These are phyloP conservation scores for Claviceps pazoutovae DNA, from an alignment of 2,329 filamentous ascomycete species.

Conservation along the genomic window DNA sequence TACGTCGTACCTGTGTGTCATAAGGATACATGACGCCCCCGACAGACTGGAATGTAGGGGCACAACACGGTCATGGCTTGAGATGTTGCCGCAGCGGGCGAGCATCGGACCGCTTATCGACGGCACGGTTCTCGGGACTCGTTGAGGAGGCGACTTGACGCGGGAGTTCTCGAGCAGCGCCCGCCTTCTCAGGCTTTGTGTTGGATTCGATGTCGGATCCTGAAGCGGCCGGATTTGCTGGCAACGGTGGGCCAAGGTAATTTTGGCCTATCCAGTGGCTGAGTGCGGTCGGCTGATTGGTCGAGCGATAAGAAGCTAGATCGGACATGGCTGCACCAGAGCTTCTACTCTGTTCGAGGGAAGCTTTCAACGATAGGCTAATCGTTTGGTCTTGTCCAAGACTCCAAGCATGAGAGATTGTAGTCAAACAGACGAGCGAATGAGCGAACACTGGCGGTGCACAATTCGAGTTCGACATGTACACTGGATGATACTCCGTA, in stretches of 20 bases:
- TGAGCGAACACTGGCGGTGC: too few species aligned
- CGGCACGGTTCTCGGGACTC: not conserved
- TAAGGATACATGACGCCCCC: slow-evolving; percentile 1
- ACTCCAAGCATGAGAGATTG: too few species aligned
- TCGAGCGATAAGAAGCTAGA: not conserved
- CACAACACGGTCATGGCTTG: not conserved
- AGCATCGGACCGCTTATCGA: not conserved
- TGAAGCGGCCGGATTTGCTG: not conserved
- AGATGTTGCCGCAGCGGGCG: not conserved
- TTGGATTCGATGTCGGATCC: not conserved
- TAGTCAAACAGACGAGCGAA: too few species aligned
- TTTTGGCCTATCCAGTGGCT: not conserved
- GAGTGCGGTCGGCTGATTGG: not conserved
- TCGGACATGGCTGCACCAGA: not conserved
- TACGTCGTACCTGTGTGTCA: not conserved
- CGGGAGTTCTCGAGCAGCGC: too few species aligned
- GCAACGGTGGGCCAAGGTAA: not conserved
- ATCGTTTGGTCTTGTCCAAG: not conserved
- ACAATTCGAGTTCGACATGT: too few species aligned
- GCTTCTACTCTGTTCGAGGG: not conserved
- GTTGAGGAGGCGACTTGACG: not conserved
- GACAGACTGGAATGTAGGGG: not conserved
- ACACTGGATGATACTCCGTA: too few species aligned
- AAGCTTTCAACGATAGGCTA: not conserved
- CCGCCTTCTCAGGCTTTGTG: too few species aligned